These are phyloP conservation scores for Ganoderma resinaceum DNA, from an alignment of 1,284 basidiomycete species.

Conservation along the genomic window DNA sequence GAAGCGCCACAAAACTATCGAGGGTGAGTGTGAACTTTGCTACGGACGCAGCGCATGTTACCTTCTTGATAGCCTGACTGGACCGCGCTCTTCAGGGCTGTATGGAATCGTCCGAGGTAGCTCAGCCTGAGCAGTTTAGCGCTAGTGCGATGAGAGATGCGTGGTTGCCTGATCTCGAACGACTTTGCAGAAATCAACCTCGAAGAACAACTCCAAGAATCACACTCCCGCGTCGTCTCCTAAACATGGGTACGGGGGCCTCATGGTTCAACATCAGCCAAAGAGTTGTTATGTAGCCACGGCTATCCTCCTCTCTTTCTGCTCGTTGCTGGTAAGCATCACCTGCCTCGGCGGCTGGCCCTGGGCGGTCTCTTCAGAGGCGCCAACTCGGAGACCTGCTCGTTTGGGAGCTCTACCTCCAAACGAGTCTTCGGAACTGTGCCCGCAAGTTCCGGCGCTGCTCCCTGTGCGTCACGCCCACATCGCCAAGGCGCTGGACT, in stretches of 20 bases:
- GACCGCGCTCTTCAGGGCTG: not conserved
- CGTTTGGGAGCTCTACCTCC: conserved; percentile 15
- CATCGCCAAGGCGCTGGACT: conserved; percentile 5
- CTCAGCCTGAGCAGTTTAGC: no score
- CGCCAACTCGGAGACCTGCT: no score
- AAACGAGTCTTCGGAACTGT: conserved; percentile 14
- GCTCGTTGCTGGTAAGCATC: not conserved
- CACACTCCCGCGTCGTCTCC: not conserved
- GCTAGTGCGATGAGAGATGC: no score
- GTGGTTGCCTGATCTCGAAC: not conserved
- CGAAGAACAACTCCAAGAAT: not conserved
- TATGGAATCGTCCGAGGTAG: not conserved
- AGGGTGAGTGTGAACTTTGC: not conserved
- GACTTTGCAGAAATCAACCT: not conserved
- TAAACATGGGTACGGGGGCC: not conserved
- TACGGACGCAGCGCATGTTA: not conserved
- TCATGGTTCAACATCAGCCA: not conserved
- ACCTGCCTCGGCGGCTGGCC: not conserved
- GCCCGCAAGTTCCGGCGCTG: conserved; percentile 22
- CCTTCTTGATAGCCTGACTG: not conserved
- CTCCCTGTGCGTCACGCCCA: conserved; percentile 16
- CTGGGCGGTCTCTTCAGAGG: no score
- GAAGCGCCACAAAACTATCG: not conserved
- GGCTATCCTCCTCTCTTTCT: not conserved
- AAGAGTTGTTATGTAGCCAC: not conserved